These are phyloP conservation scores for Lachnellula suecica DNA, from an alignment of 2,329 filamentous ascomycete species.

Conservation along the genomic window DNA sequence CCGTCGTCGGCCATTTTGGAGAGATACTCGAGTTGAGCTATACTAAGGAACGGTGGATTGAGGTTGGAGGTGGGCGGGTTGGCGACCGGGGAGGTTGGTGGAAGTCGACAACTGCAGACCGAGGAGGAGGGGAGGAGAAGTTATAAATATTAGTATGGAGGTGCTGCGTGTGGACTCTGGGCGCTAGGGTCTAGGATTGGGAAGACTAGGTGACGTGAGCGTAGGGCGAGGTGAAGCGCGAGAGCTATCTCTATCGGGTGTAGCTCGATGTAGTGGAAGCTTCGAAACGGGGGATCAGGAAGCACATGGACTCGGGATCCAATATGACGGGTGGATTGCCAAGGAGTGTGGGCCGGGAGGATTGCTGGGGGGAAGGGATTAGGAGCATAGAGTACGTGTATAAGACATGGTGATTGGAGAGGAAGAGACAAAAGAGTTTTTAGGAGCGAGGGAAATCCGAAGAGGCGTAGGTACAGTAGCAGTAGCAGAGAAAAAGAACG, in stretches of 20 bases:
- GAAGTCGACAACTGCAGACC: too few species aligned
- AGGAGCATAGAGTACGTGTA: not conserved
- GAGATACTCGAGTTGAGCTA: not conserved
- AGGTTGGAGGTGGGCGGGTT: not conserved
- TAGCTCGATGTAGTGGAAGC: not conserved
- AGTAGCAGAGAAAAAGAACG: too few species aligned
- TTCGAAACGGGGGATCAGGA: not conserved
- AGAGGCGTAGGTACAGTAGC: too few species aligned
- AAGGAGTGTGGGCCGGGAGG: not conserved
- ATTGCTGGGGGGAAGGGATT: not conserved
- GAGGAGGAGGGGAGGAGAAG: too few species aligned
- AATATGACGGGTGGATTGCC: not conserved
- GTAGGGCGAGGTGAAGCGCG: not conserved
- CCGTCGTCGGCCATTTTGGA: slow-evolving; percentile 21
- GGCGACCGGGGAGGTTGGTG: too few species aligned
- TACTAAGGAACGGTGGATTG: not conserved
- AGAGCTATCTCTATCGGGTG: not conserved
- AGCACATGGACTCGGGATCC: slow-evolving; percentile 1
- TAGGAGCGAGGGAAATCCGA: too few species aligned
- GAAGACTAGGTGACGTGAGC: not conserved
- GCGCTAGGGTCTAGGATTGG: too few species aligned
- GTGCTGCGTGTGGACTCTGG: too few species aligned
- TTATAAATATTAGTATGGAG: too few species aligned
- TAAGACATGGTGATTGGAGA: not conserved
- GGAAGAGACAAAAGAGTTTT: too few species aligned